A percentile compares a stretch with the other conserved stretches of the same genome.
Conservation (phyloP, 306 rosid genomes). For the Sechiopsis laciniata region DNA sequence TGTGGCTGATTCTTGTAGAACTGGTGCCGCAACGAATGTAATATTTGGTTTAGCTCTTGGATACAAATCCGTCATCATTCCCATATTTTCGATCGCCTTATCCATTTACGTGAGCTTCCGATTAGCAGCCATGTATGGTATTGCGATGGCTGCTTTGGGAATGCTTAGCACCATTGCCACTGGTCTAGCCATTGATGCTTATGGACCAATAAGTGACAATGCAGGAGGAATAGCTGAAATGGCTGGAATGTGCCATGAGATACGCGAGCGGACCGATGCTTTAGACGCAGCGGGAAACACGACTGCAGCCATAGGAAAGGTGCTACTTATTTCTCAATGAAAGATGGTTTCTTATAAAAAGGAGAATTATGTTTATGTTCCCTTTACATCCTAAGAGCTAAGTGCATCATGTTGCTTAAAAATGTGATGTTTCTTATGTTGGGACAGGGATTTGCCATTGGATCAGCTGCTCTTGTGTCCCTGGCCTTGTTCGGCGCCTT, state of each 20-base stretch:
- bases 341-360: too few species aligned
- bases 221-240: conserved; percentile 74
- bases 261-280: conserved; percentile 64
- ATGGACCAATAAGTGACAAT: conserved; percentile 69
- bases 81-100: conserved; percentile 56
- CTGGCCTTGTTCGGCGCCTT: conserved; percentile 66
- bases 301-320: conserved; percentile 78
- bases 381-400: not conserved
- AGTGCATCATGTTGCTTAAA: not conserved
- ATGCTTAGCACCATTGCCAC: conserved; percentile 75
- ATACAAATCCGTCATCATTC: conserved; percentile 63
- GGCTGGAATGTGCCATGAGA: conserved; percentile 63
- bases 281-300: conserved; percentile 76
- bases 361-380: not conserved
- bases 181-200: conserved; percentile 68
- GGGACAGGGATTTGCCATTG: conserved; percentile 56
- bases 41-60: conserved; percentile 65
- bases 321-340: conserved; percentile 1
- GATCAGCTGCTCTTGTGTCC: conserved; percentile 63
- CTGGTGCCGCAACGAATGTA: conserved; percentile 66
- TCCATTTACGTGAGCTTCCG: conserved; percentile 69
- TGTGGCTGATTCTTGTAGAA: conserved; percentile 74
- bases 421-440: not conserved
- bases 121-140: conserved; percentile 67
- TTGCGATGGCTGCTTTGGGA: conserved; percentile 65